Evolutionary conservation across 331 rosid species (phyloP).

Genomic region (Rhamnella rubrinervis): DNA sequence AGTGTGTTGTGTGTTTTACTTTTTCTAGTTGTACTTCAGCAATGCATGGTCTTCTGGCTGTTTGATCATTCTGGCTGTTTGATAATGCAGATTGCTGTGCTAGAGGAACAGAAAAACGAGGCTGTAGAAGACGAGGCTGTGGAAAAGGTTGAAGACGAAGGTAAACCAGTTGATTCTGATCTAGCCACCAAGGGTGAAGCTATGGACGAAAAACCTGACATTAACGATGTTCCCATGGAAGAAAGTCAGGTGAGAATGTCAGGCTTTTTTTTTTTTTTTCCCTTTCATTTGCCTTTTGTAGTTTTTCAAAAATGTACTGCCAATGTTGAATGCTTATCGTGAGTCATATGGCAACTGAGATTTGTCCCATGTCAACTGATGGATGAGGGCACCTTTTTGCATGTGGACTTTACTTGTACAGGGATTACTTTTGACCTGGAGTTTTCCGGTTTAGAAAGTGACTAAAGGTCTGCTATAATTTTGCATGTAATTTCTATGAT

Average conservation of each 20-base stretch:
- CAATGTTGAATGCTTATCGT: too few relatives aligned
- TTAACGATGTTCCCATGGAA: conserved; percentile 86
- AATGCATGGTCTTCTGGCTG: conserved; percentile 27
- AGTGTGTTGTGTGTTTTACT: not conserved
- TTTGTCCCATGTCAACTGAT: not conserved
- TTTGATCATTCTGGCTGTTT: conserved; percentile 31
- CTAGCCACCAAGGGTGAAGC: conserved; percentile 43
- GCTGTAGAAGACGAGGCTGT: conserved; percentile 51
- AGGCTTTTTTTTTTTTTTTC: not conserved
- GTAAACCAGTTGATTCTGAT: conserved; percentile 45
- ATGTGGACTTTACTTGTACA: not conserved
- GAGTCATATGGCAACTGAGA: too few relatives aligned
- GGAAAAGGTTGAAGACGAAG: conserved; percentile 68
- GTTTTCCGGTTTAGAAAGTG: not conserved
- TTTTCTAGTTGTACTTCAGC: conserved; percentile 5
- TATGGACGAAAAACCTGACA: conserved; percentile 85
- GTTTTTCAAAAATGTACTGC: too few relatives aligned
- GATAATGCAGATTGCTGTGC: conserved; percentile 69
- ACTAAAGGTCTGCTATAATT: not conserved
- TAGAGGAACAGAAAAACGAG: conserved; percentile 81
- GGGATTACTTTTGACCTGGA: too few relatives aligned
- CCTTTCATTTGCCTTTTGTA: not conserved
- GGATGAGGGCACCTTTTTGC: not conserved
- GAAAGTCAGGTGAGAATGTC: conserved; percentile 70
- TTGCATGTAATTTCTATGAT: not conserved